Base-by-base conservation (phyloP, 495 filamentous ascomycete genomes). In the Aspergillus hancockii region DNA sequence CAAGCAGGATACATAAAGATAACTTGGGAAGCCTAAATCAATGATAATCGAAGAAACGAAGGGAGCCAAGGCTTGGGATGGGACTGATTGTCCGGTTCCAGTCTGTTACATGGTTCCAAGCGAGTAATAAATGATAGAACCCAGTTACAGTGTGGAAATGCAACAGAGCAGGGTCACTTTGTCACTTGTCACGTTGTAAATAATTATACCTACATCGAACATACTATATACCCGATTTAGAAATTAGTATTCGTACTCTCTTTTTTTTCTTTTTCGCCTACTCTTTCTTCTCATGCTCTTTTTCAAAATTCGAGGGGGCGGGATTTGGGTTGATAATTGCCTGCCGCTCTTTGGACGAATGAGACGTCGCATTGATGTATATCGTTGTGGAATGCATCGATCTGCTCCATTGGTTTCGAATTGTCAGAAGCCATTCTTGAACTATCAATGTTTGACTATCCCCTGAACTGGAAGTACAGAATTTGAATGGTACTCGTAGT, bases 391-490 rank as follows among this genome's bases (percentile, higher is more conserved):
- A 47, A 23, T 23, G 21, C 43, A 47, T 47, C 43, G 43, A 47
- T 23, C 43, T 45, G 18, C 41, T 47, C 43, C 43, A 12, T 47
- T 23, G 21, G 43, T 47, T 23, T 47, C n/a, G 38, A 41, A 41
- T n/a, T 47, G 10, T 47, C 43, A 47, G 21, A 23, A 47, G 18
- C 21, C 43, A 12, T 18, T 18, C 34, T 9, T 14, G 34, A 36
- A 36, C 38, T 41, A 41, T 41, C 38, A 41, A 14, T 41, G 38
- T 41, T 41, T 41, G 38, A 6, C 38, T 41, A 8, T 47, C 43
- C 43, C 43, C 43, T 47, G 43, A 45, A 45, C 43, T 47, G 7
- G 43, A 47, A 47, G 43, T 47, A 47, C 43, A 47, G 43, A 23
- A 47, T 22, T 47, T 10, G 43, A 47, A 28, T n/a, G 5, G 19